Conservation (phyloP, 352 stramenopile species). For the Phytophthora fragariae region DNA sequence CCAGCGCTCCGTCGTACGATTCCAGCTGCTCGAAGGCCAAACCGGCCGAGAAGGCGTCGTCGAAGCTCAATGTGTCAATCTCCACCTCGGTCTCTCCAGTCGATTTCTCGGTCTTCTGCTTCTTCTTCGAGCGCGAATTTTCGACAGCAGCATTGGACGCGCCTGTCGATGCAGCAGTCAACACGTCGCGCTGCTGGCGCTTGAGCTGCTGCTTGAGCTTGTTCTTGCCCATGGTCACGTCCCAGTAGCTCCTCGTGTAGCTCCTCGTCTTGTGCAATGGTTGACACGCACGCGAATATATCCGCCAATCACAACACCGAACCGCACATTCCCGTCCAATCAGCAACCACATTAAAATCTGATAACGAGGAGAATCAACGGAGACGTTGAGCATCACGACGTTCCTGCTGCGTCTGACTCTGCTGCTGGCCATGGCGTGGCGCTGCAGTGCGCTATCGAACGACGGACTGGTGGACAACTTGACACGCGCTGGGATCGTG, state of each 20-base stretch:
- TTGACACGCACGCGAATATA: neutral
- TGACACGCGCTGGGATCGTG: constrained; percentile 69
- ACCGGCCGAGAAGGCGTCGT: constrained; percentile 67
- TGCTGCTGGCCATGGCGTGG: constrained; percentile 63
- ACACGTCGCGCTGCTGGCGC: constrained; percentile 36
- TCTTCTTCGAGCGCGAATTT: constrained; percentile 35
- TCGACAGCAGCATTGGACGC: constrained; percentile 7
- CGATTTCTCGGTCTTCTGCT: constrained; percentile 40
- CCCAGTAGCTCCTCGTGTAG: neutral
- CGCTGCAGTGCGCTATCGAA: constrained; percentile 74
- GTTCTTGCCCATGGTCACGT: constrained; percentile 48
- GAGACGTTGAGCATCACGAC: neutral
- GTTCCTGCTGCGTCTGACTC: constrained; percentile 7
- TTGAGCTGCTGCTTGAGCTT: constrained; percentile 52
- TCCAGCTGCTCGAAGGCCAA: constrained; percentile 72
- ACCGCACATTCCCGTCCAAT: neutral
- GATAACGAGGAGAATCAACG: constrained; percentile 8
- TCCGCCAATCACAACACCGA: neutral
- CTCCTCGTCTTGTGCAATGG: neutral
- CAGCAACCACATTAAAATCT: neutral
- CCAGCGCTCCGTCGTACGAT: constrained; percentile 55
- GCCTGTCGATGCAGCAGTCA: neutral
- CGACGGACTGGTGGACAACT: constrained; percentile 77
- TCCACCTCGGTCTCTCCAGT: constrained; percentile 44
- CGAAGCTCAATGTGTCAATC: constrained; percentile 59